A percentile compares a stretch with the other conserved stretches of the same genome.
Conservation (phyloP, 1,284 basidiomycete species). For the Moniliophthora roreri region DNA sequence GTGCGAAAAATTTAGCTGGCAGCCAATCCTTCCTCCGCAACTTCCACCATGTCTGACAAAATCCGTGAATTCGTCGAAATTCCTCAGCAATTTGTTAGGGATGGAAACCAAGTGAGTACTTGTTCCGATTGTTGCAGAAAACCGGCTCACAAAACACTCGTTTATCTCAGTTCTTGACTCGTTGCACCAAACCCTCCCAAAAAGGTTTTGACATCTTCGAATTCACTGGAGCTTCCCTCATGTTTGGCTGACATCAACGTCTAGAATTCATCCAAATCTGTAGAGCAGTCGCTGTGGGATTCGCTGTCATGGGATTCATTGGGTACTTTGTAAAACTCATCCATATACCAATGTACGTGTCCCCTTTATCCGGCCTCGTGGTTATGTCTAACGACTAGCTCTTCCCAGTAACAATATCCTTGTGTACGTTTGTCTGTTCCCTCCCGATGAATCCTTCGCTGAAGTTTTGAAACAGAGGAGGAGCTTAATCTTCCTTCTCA, state of each 20-base stretch:
- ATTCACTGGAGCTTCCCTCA: slow-evolving; percentile 7
- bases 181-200: slow-evolving; percentile 97
- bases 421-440: slow-evolving; percentile 64
- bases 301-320: slow-evolving; percentile 98
- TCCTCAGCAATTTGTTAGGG: slow-evolving; percentile 89
- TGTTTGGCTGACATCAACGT: slow-evolving; percentile 7
- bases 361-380: slow-evolving; percentile 7
- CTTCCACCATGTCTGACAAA: slow-evolving; percentile 79
- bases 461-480: slow-evolving; percentile 48
- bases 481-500: slow-evolving; percentile 47
- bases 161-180: slow-evolving; percentile 81
- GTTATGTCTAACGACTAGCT: slow-evolving; percentile 16
- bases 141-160: neutral
- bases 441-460: slow-evolving; percentile 5
- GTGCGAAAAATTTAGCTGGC: slow-evolving; percentile 21
- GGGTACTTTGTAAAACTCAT: slow-evolving; percentile 95
- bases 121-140: neutral
- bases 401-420: slow-evolving; percentile 84
- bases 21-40: slow-evolving; percentile 22
- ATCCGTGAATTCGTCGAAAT: slow-evolving; percentile 89
- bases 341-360: slow-evolving; percentile 90
- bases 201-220: slow-evolving; percentile 63
- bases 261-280: slow-evolving; percentile 93
- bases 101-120: slow-evolving; percentile 84
- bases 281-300: slow-evolving; percentile 91